Conservation (phyloP, 169 alveolate genomes). For the Ichthyophthirius multifiliis region DNA sequence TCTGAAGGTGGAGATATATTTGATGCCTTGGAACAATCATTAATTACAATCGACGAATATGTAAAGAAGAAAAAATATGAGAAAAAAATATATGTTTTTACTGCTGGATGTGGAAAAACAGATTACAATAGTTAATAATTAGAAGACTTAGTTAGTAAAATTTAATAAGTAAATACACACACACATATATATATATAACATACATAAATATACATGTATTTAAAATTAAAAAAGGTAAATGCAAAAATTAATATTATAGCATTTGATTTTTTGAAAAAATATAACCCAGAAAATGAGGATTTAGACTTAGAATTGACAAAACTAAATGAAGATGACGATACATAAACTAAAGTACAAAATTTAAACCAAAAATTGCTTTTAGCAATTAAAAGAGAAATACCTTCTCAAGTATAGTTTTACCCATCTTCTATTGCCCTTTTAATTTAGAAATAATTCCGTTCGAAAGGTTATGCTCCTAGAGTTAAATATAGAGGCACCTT, state of each 20-base stretch:
- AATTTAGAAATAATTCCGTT: constrained; percentile 75
- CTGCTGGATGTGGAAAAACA: constrained; percentile 79
- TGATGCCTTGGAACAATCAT: constrained; percentile 74
- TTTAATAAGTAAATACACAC: not conserved
- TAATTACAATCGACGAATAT: constrained; percentile 61
- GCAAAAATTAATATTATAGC: constrained; percentile 72
- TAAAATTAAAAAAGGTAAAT: constrained; percentile 54
- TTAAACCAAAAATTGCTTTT: constrained; percentile 17
- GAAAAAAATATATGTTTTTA: constrained; percentile 73
- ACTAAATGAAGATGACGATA: not conserved
- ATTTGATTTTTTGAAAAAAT: constrained; percentile 69
- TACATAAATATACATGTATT: not conserved
- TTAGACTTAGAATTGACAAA: constrained; percentile 28
- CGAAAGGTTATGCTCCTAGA: constrained; percentile 55
- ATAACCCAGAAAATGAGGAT: constrained; percentile 55
- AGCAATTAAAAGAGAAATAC: constrained; percentile 13
- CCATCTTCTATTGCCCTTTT: constrained; percentile 76
- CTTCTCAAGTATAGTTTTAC: constrained; percentile 55
- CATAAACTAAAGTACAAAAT: not conserved
- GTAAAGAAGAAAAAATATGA: constrained; percentile 64
- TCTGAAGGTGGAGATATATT: constrained; percentile 74
- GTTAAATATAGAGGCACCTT: constrained; percentile 80
- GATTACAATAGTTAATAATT: constrained; percentile 41
- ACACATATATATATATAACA: not conserved
- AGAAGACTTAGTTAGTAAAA: not conserved